These are phyloP conservation scores for Triglochin maritima DNA, from an alignment of 106 monocot genomes.

Conservation along the genomic window DNA sequence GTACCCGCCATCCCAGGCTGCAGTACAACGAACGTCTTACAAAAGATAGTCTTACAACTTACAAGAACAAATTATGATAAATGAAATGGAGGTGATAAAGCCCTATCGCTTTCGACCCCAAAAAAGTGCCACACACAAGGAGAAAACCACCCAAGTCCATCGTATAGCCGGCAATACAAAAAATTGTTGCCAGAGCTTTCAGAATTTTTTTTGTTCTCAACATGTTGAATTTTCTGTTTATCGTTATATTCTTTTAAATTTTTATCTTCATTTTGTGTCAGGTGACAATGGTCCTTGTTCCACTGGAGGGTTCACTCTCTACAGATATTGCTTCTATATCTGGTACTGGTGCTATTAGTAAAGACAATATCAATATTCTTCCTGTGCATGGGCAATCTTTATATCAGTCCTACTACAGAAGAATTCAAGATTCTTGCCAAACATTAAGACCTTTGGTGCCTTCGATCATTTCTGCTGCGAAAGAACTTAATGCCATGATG, in stretches of 20 bases:
- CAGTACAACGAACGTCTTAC: neutral
- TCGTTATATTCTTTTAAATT: neutral
- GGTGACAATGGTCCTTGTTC: conserved; percentile 62
- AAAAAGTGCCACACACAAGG: too few species aligned
- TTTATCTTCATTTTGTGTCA: conserved; percentile 11
- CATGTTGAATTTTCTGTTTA: neutral
- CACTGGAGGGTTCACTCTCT: conserved; percentile 72
- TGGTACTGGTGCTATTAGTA: conserved; percentile 40
- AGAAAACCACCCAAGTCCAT: too few species aligned
- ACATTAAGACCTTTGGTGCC: conserved; percentile 50
- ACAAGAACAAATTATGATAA: neutral
- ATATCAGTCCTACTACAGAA: conserved; percentile 56
- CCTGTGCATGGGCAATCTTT: conserved; percentile 71
- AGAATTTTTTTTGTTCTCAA: neutral
- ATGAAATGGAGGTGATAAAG: too few species aligned
- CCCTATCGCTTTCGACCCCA: too few species aligned
- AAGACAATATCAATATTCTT: conserved; percentile 37
- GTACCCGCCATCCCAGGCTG: too few species aligned
- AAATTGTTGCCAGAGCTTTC: too few species aligned
- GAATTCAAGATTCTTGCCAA: conserved; percentile 56
- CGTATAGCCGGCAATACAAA: too few species aligned
- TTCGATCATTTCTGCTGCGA: conserved; percentile 33
- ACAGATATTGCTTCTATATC: conserved; percentile 44
- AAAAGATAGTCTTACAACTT: neutral
- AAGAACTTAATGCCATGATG: conserved; percentile 56